Base-by-base conservation (phyloP, 306 rosid species). In the Gastrolobium villosum region DNA sequence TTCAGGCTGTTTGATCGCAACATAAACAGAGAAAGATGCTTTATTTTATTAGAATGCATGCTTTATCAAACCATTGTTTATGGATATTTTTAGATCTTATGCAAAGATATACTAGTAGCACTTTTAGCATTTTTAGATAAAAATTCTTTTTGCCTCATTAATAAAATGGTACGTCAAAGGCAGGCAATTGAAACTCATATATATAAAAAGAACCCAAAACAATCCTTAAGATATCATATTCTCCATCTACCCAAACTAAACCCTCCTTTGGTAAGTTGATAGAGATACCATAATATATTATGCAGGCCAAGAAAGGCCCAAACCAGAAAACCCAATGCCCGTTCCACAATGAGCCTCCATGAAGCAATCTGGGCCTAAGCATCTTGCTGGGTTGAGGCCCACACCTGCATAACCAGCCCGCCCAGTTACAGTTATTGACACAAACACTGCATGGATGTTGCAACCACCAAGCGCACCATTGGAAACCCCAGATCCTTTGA, bases 271-370 rank as follows among this genome's bases (percentile, higher is more conserved):
- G 94, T 11, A 93, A 49, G 64, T 83, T 87, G 4, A 81, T 4
- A 15, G 92, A 88, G 41, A 89, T 55, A 57, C 20, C 76, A 80
- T 83, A 87, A 68, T 91, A 91, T 4, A 63, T 41, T 14, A 78
- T 7, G 7, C 97, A 91, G 4, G 96, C 95, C 76, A 86, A 79
- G 48, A 91, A 75, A 45, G 98, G 92, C 44, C 97, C 98, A 54
- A 83, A 46, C 96, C 96, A 91, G 8, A 88, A 90, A 74, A 91
- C 88, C 98, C 98, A 93, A 82, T 88, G 98, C 1, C 94, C 96
- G 4, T 86, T 45, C 98, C 98, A 91, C 31, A 93, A 36, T 3
- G 32, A 32, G 0, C 90, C 93, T 4, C 90, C 94, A 2, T 45
- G 49, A 71, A 88, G 15, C 81, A 93, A 72, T 0, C 97, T 0